These are phyloP conservation scores for Leccinum solheimii DNA, from an alignment of 1,284 basidiomycete genomes.

Conservation along the genomic window DNA sequence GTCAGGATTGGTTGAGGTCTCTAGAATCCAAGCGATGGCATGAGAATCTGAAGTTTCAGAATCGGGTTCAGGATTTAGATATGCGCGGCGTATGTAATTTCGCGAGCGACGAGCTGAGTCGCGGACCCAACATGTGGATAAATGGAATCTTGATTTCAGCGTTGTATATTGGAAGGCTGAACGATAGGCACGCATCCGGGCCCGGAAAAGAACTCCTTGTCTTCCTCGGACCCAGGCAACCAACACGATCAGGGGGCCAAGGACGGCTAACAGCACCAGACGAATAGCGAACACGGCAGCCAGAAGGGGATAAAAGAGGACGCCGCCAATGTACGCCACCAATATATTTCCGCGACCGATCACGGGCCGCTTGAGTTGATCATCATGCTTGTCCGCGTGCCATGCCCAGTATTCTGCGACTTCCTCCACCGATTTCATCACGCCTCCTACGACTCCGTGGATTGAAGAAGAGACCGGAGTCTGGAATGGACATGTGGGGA, in stretches of 20 bases:
- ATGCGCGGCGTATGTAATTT: neutral
- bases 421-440: constrained; percentile 9
- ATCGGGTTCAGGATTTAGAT: constrained; percentile 2
- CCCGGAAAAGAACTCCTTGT: neutral
- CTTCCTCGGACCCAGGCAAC: neutral
- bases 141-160: neutral
- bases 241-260: constrained; percentile 1
- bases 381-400: neutral
- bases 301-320: constrained; percentile 2
- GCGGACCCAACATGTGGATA: neutral
- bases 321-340: neutral
- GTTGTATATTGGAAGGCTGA: neutral
- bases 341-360: constrained; percentile 1
- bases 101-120: neutral
- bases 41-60: neutral
- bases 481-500: constrained; percentile 18
- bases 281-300: neutral
- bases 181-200: neutral
- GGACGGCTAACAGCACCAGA: neutral
- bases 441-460: neutral
- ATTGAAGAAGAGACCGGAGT: constrained; percentile 16
- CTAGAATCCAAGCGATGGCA: constrained; percentile 16
- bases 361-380: neutral
- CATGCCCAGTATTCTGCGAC: constrained; percentile 10
- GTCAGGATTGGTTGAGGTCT: constrained; percentile 17